These are phyloP conservation scores for Solanum lycopersicoides DNA, from an alignment of 257 asterid genomes.

Conservation along the genomic window DNA sequence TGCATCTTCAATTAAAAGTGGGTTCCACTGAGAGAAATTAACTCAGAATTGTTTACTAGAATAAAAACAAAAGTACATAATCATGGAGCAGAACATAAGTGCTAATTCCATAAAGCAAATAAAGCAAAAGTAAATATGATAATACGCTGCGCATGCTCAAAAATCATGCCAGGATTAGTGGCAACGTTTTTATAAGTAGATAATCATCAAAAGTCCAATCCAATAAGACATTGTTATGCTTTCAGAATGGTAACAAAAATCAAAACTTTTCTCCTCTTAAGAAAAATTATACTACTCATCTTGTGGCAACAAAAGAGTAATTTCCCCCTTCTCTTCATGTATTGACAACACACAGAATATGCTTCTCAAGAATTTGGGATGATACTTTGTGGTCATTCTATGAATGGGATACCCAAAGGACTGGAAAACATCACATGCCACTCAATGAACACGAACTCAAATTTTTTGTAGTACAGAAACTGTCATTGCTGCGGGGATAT, in stretches of 20 bases:
- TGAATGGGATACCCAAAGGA: not conserved
- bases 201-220: not conserved
- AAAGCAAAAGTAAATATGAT: constrained; percentile 17
- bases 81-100: not conserved
- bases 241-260: not conserved
- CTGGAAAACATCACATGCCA: not conserved
- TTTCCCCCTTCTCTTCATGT: not conserved
- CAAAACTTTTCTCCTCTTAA: not conserved
- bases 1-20: not conserved
- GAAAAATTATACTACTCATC: not conserved
- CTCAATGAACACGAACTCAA: not conserved
- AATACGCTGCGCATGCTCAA: constrained; percentile 24
- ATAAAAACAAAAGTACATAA: not conserved
- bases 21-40: not conserved
- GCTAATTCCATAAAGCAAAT: not conserved
- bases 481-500: not conserved
- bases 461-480: not conserved
- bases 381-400: not conserved
- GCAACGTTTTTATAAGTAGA: not conserved
- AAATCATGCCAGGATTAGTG: constrained; percentile 9
- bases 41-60: not conserved
- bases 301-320: not conserved
- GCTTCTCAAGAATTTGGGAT: not conserved
- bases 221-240: not conserved
- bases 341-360: not conserved